Evolutionary conservation across 164 flowering plant genomes (phyloP).

Genomic region (Kalanchoe fedtschenkoi): DNA sequence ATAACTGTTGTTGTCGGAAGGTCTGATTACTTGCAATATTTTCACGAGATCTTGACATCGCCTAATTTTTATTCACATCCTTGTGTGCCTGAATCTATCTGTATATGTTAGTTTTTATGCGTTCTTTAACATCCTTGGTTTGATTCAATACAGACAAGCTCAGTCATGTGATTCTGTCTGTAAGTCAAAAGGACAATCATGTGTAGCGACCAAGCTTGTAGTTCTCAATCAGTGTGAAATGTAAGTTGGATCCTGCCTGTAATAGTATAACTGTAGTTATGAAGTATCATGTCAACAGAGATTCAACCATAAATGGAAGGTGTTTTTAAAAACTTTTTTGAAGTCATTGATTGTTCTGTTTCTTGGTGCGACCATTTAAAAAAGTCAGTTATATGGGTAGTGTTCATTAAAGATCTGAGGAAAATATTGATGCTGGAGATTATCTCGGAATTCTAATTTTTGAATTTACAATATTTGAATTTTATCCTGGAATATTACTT

Average conservation of each 20-base stretch:
- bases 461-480: too few relatives aligned
- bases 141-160: conserved; percentile 51
- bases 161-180: conserved; percentile 83
- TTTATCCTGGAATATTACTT: too few relatives aligned
- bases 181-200: conserved; percentile 69
- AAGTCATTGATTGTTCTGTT: too few relatives aligned
- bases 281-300: background rate
- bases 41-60: background rate
- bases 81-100: background rate
- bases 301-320: background rate
- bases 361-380: too few relatives aligned
- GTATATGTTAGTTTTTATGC: background rate
- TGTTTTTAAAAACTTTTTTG: too few relatives aligned
- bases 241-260: conserved; percentile 29
- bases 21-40: conserved; percentile 21
- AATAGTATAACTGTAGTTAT: background rate
- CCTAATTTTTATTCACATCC: background rate
- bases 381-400: too few relatives aligned
- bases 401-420: too few relatives aligned
- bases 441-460: too few relatives aligned
- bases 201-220: conserved; percentile 70
- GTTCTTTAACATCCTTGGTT: background rate
- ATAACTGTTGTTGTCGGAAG: conserved; percentile 66
- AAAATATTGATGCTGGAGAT: too few relatives aligned
- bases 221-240: conserved; percentile 79